Conservation (phyloP, 495 filamentous ascomycete species). For the Penicillium diatomitis region DNA sequence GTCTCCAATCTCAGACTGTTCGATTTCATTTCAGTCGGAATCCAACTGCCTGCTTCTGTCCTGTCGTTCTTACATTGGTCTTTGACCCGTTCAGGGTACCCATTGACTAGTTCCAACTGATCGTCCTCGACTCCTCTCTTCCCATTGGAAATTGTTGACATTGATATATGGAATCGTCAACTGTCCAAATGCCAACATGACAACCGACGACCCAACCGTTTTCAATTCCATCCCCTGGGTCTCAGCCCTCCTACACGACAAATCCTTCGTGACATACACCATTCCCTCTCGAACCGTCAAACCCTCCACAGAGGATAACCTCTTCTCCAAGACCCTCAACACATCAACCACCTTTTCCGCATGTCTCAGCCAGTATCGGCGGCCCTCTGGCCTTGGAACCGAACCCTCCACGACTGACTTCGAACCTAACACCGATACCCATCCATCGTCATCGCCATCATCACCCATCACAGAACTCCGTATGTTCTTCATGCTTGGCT, state of each 20-base stretch:
- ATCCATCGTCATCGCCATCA: not conserved
- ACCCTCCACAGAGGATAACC: slow-evolving; percentile 37
- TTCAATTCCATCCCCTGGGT: slow-evolving; percentile 52
- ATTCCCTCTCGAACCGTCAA: slow-evolving; percentile 37
- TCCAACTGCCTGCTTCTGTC: too few relatives aligned
- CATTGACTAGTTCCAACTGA: too few relatives aligned
- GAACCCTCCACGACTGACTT: slow-evolving; percentile 10
- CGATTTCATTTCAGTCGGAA: too few relatives aligned
- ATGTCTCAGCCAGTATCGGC: slow-evolving; percentile 29
- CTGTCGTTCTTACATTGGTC: too few relatives aligned
- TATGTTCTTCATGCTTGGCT: slow-evolving; percentile 17
- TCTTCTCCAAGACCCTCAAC: slow-evolving; percentile 49
- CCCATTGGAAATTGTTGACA: too few relatives aligned
- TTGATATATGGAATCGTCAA: too few relatives aligned
- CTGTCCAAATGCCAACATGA: not conserved
- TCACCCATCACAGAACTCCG: slow-evolving; percentile 25
- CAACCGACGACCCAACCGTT: slow-evolving; percentile 27
- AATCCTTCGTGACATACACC: slow-evolving; percentile 24
- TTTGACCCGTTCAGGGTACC: too few relatives aligned
- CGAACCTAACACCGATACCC: not conserved
- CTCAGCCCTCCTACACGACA: slow-evolving; percentile 34
- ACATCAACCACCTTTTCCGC: slow-evolving; percentile 38
- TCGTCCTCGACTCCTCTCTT: too few relatives aligned
- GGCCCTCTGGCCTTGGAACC: too few relatives aligned
- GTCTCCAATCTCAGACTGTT: too few relatives aligned